Evolutionary conservation across 2,329 filamentous ascomycete genomes (phyloP), one percentile per base, ranked within the genome.

Genomic region (Coniella vitis): DNA sequence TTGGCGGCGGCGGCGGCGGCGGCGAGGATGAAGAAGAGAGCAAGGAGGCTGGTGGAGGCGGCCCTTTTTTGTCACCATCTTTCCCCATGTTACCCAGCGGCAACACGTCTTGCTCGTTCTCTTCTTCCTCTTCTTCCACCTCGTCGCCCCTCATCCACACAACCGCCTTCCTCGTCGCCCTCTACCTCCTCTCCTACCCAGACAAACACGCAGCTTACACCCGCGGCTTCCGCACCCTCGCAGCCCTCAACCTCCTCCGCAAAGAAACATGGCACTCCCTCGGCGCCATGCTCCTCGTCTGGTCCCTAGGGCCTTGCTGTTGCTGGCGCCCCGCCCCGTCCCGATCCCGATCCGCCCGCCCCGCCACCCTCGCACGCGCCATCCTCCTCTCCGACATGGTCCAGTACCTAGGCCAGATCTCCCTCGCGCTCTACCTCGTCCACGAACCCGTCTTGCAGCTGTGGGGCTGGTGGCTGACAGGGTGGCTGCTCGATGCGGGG

Each of bases 401-500:
- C 9, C 40, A 42, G 29, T 42, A 42, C 4, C 40, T 42, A 5
- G 40, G 40, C 29, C 40, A 42, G 9, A 42, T 42, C 16, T 42
- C 40, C 25, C 22, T 42, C 25, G 9, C 29, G 7, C 40, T 42
- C 25, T 42, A 42, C 5, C 40, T 42, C 25, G 29, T 42, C 1
- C 40, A 42, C 17, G 40, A 42, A 25, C 40, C 40, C 32, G 40
- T 42, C 10, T 25, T 42, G 7, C 40, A 42, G 29, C 13, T 19
- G 14, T 42, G 40, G 40, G 40, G 40, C 4, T 42, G 40, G 40
- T 42, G 5, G 13, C 16, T 42, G 3, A 21, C 40, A 1, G 40
- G 40, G 12, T 42, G 40, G 40, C 16, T 42, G 9, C 32, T 42
- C 25, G 32, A 42, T 9, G 22, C 25, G 17, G n/a, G 25, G 25